A percentile compares a stretch with the other conserved stretches of the same genome.
Evolutionary conservation across 495 filamentous ascomycete genomes (phyloP).

Genomic region (Neurospora pannonica): DNA sequence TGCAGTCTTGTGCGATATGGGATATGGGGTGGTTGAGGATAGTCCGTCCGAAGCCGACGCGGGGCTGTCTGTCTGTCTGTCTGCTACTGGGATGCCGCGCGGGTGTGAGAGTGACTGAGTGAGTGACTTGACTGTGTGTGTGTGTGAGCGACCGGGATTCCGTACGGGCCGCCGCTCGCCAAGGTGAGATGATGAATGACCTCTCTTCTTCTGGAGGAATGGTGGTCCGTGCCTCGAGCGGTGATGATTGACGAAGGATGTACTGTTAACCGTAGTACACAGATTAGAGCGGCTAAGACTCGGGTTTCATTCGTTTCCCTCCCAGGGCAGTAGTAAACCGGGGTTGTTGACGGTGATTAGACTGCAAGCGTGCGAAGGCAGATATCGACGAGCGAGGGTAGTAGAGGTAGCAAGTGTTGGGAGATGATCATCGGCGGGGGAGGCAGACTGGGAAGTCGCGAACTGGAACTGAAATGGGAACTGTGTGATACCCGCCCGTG

Average conservation of each 20-base stretch:
- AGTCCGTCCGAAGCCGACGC: background rate
- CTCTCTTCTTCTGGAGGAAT: background rate
- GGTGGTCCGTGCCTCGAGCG: conserved; percentile 26
- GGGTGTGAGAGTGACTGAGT: background rate
- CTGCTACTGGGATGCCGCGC: background rate
- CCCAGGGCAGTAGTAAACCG: background rate
- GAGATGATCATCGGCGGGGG: background rate
- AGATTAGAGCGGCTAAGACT: conserved; percentile 33
- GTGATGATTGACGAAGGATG: conserved; percentile 5
- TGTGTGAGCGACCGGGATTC: background rate
- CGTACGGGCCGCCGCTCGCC: background rate
- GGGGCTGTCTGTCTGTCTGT: background rate
- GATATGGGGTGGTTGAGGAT: background rate
- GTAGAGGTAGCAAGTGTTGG: background rate
- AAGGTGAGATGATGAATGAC: background rate
- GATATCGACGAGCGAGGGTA: background rate
- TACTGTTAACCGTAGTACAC: conserved; percentile 27
- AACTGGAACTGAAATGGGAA: background rate
- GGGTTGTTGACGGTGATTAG: background rate
- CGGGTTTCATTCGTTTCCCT: conserved; percentile 34
- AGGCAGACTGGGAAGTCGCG: background rate
- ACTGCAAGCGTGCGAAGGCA: background rate
- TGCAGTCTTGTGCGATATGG: background rate
- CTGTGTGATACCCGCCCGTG: background rate
- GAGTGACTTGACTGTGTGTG: background rate